Evolutionary conservation across 2,329 filamentous ascomycete genomes (phyloP).

Genomic region (Penicillium brasilianum): DNA sequence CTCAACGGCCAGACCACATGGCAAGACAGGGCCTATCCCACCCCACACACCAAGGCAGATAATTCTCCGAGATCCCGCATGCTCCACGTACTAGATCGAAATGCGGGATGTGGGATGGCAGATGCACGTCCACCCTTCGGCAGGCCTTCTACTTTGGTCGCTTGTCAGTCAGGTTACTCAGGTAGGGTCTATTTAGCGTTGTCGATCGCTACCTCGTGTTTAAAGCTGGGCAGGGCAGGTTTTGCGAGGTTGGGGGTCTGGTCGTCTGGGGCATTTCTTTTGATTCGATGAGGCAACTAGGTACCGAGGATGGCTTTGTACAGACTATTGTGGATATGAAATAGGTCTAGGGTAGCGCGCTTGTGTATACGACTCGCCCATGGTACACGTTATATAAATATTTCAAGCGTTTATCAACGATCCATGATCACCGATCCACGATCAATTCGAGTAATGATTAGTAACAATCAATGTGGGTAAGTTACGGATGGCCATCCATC

Average conservation of each 20-base stretch:
- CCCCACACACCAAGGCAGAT: not conserved
- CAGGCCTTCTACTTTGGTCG: not conserved
- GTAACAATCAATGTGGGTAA: too few species aligned
- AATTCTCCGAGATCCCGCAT: not conserved
- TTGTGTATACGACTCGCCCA: too few species aligned
- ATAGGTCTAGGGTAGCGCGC: too few species aligned
- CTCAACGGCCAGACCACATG: constrained; percentile 1
- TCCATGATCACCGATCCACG: too few species aligned
- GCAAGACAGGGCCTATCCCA: not conserved
- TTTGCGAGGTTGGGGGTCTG: not conserved
- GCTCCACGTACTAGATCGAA: not conserved
- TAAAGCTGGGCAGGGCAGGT: not conserved
- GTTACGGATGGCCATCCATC: too few species aligned
- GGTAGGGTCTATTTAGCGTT: not conserved
- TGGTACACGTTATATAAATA: too few species aligned
- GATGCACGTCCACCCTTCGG: not conserved
- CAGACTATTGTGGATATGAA: too few species aligned
- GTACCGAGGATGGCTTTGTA: too few species aligned
- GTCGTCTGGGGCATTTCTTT: not conserved
- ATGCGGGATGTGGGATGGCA: not conserved
- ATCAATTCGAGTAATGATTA: too few species aligned
- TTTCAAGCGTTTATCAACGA: too few species aligned
- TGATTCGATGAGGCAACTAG: not conserved
- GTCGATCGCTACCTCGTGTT: not conserved
- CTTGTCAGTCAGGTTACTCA: not conserved